Percentiles rank a stretch among this genome's conserved stretches.
Evolutionary conservation across 192 early-diverging fungal genomes (phyloP).

Genomic region (Dissophora ornata): DNA sequence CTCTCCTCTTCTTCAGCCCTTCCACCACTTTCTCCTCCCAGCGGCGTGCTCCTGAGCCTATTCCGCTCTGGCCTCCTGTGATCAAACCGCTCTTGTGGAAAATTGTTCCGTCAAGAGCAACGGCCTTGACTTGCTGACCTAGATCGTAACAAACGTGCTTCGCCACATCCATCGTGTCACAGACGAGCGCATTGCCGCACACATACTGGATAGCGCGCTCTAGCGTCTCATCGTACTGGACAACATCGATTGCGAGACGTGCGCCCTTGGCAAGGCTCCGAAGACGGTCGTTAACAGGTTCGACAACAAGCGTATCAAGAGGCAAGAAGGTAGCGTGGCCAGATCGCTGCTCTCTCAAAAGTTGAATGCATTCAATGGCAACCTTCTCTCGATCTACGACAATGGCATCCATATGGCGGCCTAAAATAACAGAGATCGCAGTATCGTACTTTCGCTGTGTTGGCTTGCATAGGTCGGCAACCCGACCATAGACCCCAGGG

Average conservation of each 20-base stretch:
- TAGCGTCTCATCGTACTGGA: slow-evolving; percentile 81
- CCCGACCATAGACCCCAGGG: slow-evolving; percentile 89
- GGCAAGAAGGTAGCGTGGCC: slow-evolving; percentile 97
- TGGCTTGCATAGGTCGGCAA: slow-evolving; percentile 92
- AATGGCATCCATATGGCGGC: slow-evolving; percentile 93
- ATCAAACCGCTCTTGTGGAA: slow-evolving; percentile 98
- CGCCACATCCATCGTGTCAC: slow-evolving; percentile 88
- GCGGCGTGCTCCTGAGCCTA: slow-evolving; percentile 61
- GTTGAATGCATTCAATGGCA: slow-evolving; percentile 95
- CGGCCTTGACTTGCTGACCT: slow-evolving; percentile 88
- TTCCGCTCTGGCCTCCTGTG: slow-evolving; percentile 79
- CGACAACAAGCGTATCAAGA: slow-evolving; percentile 80
- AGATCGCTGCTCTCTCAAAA: slow-evolving; percentile 89
- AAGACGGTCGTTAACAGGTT: slow-evolving; percentile 83
- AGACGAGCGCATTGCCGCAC: slow-evolving; percentile 93
- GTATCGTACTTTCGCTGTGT: slow-evolving; percentile 92
- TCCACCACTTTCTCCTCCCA: slow-evolving; percentile 95
- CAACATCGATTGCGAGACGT: slow-evolving; percentile 92
- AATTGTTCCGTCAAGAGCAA: slow-evolving; percentile 92
- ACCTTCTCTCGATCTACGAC: slow-evolving; percentile 93
- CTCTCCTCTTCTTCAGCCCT: slow-evolving; percentile 76
- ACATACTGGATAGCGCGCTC: slow-evolving; percentile 90
- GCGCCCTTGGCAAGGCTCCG: slow-evolving; percentile 84
- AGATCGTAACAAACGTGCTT: slow-evolving; percentile 87
- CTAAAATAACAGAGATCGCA: slow-evolving; percentile 88